These are phyloP conservation scores for Podaxis mareebaensis DNA, from an alignment of 768 basidiomycete species.

Conservation along the genomic window DNA sequence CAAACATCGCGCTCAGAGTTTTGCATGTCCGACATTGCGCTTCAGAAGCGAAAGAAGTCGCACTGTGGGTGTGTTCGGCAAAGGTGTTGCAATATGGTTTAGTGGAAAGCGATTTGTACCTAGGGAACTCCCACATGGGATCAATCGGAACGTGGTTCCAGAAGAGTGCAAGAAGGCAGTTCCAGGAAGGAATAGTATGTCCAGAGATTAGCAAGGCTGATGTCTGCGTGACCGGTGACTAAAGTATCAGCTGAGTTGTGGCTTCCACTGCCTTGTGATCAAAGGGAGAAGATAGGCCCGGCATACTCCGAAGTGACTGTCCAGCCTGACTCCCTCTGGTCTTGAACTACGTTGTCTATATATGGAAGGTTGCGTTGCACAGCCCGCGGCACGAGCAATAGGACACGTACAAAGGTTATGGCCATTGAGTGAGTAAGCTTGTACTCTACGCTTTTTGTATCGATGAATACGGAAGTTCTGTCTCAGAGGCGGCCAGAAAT, in stretches of 20 bases:
- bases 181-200: background rate
- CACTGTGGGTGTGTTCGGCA: background rate
- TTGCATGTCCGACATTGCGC: background rate
- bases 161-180: background rate
- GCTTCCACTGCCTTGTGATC: background rate
- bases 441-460: background rate
- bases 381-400: background rate
- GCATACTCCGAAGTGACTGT: constrained; percentile 2
- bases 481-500: background rate
- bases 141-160: background rate
- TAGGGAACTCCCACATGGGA: background rate
- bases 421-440: background rate
- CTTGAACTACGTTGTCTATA: constrained; percentile 39
- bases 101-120: background rate
- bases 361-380: constrained; percentile 25
- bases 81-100: background rate
- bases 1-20: background rate
- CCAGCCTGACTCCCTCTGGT: background rate
- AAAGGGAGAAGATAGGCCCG: background rate
- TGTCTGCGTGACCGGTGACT: background rate
- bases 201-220: background rate
- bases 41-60: background rate
- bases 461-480: background rate
- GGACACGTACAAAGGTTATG: background rate
- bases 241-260: background rate